Percentiles rank a stretch among this genome's conserved stretches.
phyloP scores from a whole-genome alignment of 2,329 filamentous ascomycete genomes.

The Colletotrichum spaethianum region DNA sequence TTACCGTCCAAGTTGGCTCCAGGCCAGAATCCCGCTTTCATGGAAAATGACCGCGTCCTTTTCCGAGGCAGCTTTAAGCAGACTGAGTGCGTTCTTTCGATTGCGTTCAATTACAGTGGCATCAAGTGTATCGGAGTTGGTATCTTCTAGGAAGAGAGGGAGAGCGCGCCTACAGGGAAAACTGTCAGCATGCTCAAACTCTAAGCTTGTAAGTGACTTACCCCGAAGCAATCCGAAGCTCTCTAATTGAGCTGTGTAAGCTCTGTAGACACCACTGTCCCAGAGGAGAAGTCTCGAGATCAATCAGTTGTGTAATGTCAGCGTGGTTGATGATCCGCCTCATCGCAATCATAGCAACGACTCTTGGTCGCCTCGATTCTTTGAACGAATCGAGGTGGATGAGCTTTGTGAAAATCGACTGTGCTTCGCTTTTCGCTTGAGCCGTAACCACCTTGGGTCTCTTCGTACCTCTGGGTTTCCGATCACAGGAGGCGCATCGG shows the following conservation, averaged over 20 bases:
- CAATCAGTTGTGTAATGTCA: slow-evolving; percentile 69
- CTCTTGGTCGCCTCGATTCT: slow-evolving; percentile 72
- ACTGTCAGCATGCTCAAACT: slow-evolving; percentile 41
- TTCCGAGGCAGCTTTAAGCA: slow-evolving; percentile 80
- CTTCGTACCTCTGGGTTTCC: background rate
- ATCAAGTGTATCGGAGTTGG: slow-evolving; percentile 49
- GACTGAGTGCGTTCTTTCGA: slow-evolving; percentile 77
- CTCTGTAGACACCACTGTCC: slow-evolving; percentile 88
- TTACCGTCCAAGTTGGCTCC: slow-evolving; percentile 85
- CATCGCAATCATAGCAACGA: slow-evolving; percentile 80
- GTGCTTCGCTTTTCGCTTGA: slow-evolving; percentile 54
- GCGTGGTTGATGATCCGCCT: slow-evolving; percentile 80
- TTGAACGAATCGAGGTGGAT: slow-evolving; percentile 61
- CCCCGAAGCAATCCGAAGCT: slow-evolving; percentile 86
- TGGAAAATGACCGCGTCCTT: slow-evolving; percentile 77
- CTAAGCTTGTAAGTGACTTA: slow-evolving; percentile 53
- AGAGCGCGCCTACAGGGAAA: slow-evolving; percentile 70
- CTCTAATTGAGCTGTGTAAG: slow-evolving; percentile 86
- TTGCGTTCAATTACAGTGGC: slow-evolving; percentile 71
- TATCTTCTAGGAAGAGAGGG: slow-evolving; percentile 72
- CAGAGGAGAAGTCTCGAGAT: slow-evolving; percentile 76
- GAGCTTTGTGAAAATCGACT: slow-evolving; percentile 62
- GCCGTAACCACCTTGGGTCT: background rate
- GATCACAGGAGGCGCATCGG: slow-evolving; percentile 18
- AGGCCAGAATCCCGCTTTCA: slow-evolving; percentile 88